These are phyloP conservation scores for Tulasnella sp. DNA, from an alignment of 768 basidiomycete genomes.

Conservation along the genomic window DNA sequence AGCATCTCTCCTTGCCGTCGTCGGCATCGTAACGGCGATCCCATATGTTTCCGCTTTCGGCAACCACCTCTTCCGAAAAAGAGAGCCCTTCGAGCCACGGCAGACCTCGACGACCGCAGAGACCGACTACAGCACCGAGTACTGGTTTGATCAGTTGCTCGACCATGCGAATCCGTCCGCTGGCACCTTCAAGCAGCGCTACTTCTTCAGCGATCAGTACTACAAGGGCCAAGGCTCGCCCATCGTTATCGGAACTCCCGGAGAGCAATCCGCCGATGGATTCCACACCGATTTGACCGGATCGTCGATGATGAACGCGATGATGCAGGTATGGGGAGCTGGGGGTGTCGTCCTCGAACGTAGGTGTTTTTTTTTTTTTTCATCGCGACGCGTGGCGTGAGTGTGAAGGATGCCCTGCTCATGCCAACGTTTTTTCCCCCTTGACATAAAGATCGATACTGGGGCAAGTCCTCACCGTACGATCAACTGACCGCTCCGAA, in stretches of 20 bases:
- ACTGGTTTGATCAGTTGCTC: constrained; percentile 29
- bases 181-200: constrained; percentile 32
- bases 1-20: background rate
- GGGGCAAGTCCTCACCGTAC: constrained; percentile 22
- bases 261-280: constrained; percentile 26
- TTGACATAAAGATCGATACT: constrained; percentile 22
- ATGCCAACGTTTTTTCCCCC: background rate
- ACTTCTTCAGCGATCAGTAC: constrained; percentile 23
- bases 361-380: constrained; percentile 2
- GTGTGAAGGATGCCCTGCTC: background rate
- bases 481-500: background rate
- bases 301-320: background rate
- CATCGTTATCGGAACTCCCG: constrained; percentile 24
- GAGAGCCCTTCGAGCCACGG: background rate
- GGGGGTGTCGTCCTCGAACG: constrained; percentile 28
- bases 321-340: constrained; percentile 25
- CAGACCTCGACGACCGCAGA: background rate
- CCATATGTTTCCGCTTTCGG: background rate
- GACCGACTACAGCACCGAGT: background rate
- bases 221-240: constrained; percentile 19
- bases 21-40: background rate
- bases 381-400: background rate
- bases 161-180: constrained; percentile 29
- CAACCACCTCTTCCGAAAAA: background rate
- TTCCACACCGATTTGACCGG: constrained; percentile 5